A percentile compares a stretch with the other conserved stretches of the same genome.
phyloP scores from a whole-genome alignment of 2,329 filamentous ascomycete genomes.

The Clathrospora elynae region DNA sequence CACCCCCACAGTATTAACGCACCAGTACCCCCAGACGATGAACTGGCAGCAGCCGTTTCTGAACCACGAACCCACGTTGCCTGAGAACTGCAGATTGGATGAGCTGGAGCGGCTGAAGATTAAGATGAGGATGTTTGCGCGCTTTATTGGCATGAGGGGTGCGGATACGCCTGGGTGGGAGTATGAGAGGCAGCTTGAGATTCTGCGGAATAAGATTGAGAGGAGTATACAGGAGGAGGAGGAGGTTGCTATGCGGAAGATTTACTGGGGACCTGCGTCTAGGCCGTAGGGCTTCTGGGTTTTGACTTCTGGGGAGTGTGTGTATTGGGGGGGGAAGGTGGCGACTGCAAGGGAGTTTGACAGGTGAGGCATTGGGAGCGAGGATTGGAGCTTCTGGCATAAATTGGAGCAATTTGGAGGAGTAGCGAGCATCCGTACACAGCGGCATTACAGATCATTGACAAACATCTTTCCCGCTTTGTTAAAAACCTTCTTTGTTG shows the following conservation, averaged over 20 bases:
- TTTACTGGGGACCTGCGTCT: slow-evolving; percentile 17
- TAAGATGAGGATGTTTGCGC: slow-evolving; percentile 73
- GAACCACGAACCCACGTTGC: slow-evolving; percentile 21
- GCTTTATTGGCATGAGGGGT: slow-evolving; percentile 73
- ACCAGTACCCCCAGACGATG: slow-evolving; percentile 71
- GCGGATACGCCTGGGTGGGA: slow-evolving; percentile 60
- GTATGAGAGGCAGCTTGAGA: slow-evolving; percentile 50
- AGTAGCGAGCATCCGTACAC: too few species aligned
- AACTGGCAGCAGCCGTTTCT: slow-evolving; percentile 60
- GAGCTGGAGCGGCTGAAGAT: slow-evolving; percentile 50
- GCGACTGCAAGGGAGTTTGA: too few species aligned
- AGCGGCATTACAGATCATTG: too few species aligned
- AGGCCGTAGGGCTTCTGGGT: too few species aligned
- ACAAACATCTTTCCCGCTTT: too few species aligned
- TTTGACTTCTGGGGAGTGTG: too few species aligned
- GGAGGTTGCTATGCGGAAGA: slow-evolving; percentile 14
- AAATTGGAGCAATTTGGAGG: too few species aligned
- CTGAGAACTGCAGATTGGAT: slow-evolving; percentile 34
- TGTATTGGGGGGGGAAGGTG: too few species aligned
- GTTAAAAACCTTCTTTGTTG: too few species aligned
- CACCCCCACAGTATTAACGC: slow-evolving; percentile 52
- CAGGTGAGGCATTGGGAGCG: too few species aligned
- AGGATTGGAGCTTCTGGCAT: too few species aligned
- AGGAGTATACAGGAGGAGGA: slow-evolving; percentile 31
- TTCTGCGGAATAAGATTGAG: slow-evolving; percentile 34